These are phyloP conservation scores for Penicillium paxilli DNA, from an alignment of 495 filamentous ascomycete genomes.

Conservation along the genomic window DNA sequence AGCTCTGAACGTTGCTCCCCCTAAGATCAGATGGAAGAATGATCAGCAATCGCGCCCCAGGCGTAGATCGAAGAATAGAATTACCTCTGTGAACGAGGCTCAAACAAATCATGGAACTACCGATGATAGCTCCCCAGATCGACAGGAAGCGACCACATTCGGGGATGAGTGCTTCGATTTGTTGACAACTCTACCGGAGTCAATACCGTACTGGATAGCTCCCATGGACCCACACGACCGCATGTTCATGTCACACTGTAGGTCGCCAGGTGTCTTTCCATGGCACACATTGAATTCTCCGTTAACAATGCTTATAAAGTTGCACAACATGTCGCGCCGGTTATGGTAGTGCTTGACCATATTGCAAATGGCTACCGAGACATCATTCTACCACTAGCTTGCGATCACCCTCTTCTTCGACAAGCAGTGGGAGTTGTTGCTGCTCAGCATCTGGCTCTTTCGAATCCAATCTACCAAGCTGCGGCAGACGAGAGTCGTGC, in stretches of 20 bases:
- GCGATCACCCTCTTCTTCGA: conserved; percentile 71
- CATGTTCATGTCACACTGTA: conserved; percentile 19
- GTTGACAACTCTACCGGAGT: not conserved
- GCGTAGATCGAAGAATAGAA: not conserved
- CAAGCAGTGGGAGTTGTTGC: conserved; percentile 75
- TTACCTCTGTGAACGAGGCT: not conserved
- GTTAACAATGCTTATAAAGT: conserved; percentile 1
- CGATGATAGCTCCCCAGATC: not conserved
- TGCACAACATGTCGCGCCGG: conserved; percentile 19
- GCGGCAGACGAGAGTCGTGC: conserved; percentile 15
- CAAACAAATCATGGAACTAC: not conserved
- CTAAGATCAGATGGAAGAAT: conserved; percentile 19
- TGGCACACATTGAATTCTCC: not conserved
- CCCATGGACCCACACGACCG: conserved; percentile 6
- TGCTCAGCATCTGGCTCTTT: conserved; percentile 59
- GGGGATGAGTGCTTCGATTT: not conserved
- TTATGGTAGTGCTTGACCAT: conserved; percentile 39
- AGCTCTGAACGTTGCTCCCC: not conserved
- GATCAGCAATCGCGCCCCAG: not conserved
- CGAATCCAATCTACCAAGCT: conserved; percentile 3
- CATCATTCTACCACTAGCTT: conserved; percentile 72
- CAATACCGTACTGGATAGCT: conserved; percentile 14
- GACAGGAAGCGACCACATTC: not conserved
- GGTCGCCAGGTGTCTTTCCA: not conserved
- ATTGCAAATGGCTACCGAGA: conserved; percentile 75